Evolutionary conservation across 1,139 yeast genomes (phyloP).

Genomic region (Saccharomyces hybrid): DNA sequence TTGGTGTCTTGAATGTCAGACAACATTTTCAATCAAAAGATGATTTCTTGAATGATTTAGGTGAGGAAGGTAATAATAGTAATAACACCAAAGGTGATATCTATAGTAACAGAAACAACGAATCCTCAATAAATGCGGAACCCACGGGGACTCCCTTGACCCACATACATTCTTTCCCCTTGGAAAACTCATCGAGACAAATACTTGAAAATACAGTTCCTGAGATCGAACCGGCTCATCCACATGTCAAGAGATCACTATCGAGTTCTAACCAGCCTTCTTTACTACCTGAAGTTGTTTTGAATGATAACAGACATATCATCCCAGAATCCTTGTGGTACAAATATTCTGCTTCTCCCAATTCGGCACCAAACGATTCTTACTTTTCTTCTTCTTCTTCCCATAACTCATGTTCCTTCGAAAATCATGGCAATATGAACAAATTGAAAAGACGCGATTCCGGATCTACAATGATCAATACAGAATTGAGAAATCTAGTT

Average conservation of each 20-base stretch:
- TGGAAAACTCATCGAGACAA: constrained; percentile 1
- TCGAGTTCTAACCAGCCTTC: constrained; percentile 13
- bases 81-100: neutral
- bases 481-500: constrained; percentile 57
- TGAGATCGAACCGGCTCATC: neutral
- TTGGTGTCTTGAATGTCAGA: constrained; percentile 88
- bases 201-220: neutral
- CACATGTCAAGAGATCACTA: neutral
- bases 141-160: constrained; percentile 13
- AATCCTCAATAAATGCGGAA: neutral
- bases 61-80: neutral
- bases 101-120: neutral
- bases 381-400: constrained; percentile 14
- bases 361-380: constrained; percentile 34
- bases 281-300: constrained; percentile 67
- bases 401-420: neutral
- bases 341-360: constrained; percentile 52
- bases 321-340: constrained; percentile 72
- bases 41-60: constrained; percentile 8
- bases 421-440: constrained; percentile 3
- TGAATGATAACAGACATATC: constrained; percentile 84
- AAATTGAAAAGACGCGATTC: constrained; percentile 21
- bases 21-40: constrained; percentile 38
- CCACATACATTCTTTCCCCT: constrained; percentile 19
- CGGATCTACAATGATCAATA: constrained; percentile 61